phyloP scores from a whole-genome alignment of 1,284 basidiomycete genomes.

The Cryptococcus sp. region DNA sequence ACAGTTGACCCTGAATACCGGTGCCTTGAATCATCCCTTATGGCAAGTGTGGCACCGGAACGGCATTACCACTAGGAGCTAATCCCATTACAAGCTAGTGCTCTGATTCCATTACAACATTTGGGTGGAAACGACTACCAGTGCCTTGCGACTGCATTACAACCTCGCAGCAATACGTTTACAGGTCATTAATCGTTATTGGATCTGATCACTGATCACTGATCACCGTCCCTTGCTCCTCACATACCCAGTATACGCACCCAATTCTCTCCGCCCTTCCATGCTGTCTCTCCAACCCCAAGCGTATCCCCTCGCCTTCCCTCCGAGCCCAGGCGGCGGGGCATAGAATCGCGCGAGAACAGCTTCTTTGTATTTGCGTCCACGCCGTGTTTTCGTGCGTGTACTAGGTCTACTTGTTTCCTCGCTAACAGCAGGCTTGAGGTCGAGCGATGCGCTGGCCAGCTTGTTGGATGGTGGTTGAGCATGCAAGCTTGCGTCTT shows the following conservation, averaged over 20 bases:
- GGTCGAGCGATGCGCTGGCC: too few relatives aligned
- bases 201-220: too few relatives aligned
- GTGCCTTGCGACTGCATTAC: neutral
- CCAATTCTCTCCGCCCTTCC: slow-evolving; percentile 19
- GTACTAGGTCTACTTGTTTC: too few relatives aligned
- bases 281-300: slow-evolving; percentile 25
- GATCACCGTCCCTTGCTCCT: slow-evolving; percentile 5
- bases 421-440: too few relatives aligned
- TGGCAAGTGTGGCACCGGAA: neutral
- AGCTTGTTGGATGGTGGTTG: too few relatives aligned
- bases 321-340: slow-evolving; percentile 19
- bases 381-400: too few relatives aligned
- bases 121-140: neutral
- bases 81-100: too few relatives aligned
- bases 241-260: slow-evolving; percentile 19
- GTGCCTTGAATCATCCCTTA: neutral
- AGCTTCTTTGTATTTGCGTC: too few relatives aligned
- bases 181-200: too few relatives aligned
- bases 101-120: too few relatives aligned
- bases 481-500: too few relatives aligned
- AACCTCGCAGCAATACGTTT: neutral
- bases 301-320: slow-evolving; percentile 25
- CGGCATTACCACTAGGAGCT: too few relatives aligned
- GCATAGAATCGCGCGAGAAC: slow-evolving; percentile 19
- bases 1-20: slow-evolving; percentile 1